Percentiles rank a stretch among this genome's conserved stretches.
These are phyloP conservation scores for Tylopilus vinaceipallidus DNA, from an alignment of 768 basidiomycete genomes.

Conservation along the genomic window DNA sequence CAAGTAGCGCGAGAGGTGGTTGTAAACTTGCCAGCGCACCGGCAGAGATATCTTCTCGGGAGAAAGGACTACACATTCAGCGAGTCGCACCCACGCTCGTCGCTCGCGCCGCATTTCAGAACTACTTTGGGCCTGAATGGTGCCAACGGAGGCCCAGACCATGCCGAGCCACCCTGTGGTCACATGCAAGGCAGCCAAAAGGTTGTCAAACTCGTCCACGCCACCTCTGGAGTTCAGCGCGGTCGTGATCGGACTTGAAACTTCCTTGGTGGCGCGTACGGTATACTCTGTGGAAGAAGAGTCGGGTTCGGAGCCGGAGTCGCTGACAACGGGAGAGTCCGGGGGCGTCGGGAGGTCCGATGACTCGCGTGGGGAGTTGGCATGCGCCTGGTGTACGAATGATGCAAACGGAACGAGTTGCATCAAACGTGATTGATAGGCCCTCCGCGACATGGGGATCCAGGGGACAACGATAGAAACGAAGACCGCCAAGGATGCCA, in stretches of 20 bases:
- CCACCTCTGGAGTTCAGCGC: slow-evolving; percentile 38
- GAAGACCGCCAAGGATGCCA: slow-evolving; percentile 64
- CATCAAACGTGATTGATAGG: slow-evolving; percentile 22
- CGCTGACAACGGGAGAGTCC: slow-evolving; percentile 23
- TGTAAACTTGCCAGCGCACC: slow-evolving; percentile 54
- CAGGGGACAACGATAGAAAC: slow-evolving; percentile 51
- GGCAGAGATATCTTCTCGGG: slow-evolving; percentile 22
- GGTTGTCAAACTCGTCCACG: slow-evolving; percentile 36
- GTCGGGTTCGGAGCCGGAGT: slow-evolving; percentile 27
- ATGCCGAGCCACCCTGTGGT: slow-evolving; percentile 37
- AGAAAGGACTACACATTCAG: slow-evolving; percentile 44
- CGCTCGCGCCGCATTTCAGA: slow-evolving; percentile 37
- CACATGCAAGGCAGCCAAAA: slow-evolving; percentile 42
- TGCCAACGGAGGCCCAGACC: slow-evolving; percentile 26
- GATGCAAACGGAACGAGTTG: slow-evolving; percentile 27
- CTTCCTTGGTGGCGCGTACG: slow-evolving; percentile 18
- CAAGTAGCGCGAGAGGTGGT: slow-evolving; percentile 40
- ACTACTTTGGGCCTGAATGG: background rate
- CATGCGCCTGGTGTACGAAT: slow-evolving; percentile 4
- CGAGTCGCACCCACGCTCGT: slow-evolving; percentile 50
- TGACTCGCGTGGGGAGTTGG: slow-evolving; percentile 1
- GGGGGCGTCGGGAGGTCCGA: slow-evolving; percentile 30
- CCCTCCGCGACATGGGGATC: slow-evolving; percentile 33
- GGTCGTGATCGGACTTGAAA: slow-evolving; percentile 16
- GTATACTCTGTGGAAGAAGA: slow-evolving; percentile 31